These are phyloP conservation scores for Leonotis leonurus DNA, from an alignment of 257 asterid species.

Conservation along the genomic window DNA sequence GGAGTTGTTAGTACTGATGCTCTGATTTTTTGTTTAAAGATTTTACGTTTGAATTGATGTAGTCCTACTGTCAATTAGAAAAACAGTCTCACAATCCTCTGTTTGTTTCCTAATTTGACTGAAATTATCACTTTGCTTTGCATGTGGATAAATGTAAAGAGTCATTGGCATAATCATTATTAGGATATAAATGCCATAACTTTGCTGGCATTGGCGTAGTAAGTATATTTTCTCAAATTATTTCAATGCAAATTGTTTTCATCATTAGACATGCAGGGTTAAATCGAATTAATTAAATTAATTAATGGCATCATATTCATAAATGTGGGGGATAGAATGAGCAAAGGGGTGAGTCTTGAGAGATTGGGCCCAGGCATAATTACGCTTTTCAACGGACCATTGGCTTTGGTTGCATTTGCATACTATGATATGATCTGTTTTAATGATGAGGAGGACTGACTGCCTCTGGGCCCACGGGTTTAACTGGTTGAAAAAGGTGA, in stretches of 20 bases:
- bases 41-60: too few species aligned
- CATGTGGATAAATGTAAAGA: slow-evolving; percentile 2
- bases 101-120: not conserved
- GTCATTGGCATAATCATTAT: slow-evolving; percentile 9
- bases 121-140: too few species aligned
- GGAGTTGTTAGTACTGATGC: slow-evolving; percentile 6
- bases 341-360: not conserved
- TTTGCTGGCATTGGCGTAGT: not conserved
- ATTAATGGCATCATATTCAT: not conserved
- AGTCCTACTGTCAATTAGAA: too few species aligned
- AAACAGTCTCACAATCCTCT: too few species aligned
- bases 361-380: slow-evolving; percentile 18
- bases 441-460: slow-evolving; percentile 5
- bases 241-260: not conserved
- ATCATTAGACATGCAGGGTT: not conserved
- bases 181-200: not conserved
- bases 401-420: slow-evolving; percentile 11
- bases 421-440: slow-evolving; percentile 23
- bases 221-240: not conserved
- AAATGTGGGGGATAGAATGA: not conserved
- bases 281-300: too few species aligned
- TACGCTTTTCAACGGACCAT: slow-evolving; percentile 21
- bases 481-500: slow-evolving; percentile 17
- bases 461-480: slow-evolving; percentile 31
- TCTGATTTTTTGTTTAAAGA: not conserved